Evolutionary conservation across 768 basidiomycete species (phyloP).

Genomic region (Lentinula aciculospora): DNA sequence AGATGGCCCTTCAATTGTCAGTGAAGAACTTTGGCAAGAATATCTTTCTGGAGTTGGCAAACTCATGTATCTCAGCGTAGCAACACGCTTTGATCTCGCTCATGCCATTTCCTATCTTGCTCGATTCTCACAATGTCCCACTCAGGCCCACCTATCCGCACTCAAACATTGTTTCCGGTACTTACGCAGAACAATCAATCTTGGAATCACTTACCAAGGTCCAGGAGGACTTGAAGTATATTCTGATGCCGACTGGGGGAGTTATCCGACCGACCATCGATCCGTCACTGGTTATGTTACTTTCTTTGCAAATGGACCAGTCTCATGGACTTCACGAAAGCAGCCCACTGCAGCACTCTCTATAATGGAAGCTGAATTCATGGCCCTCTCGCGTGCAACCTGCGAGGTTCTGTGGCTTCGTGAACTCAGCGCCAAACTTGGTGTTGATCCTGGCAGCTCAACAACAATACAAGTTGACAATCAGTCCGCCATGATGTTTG

Average conservation of each 20-base stretch:
- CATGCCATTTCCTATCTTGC: conserved; percentile 21
- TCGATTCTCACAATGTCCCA: conserved; percentile 23
- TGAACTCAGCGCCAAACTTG: conserved; percentile 14
- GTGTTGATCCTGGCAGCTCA: background rate
- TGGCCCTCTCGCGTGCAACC: conserved; percentile 19
- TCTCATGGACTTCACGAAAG: conserved; percentile 34
- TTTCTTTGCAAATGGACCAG: conserved; percentile 23
- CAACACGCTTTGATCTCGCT: conserved; percentile 27
- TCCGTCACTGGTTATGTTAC: conserved; percentile 28
- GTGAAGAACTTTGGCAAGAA: conserved; percentile 8
- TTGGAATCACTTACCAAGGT: conserved; percentile 11
- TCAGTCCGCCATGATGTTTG: conserved; percentile 17
- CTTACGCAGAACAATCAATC: conserved; percentile 17
- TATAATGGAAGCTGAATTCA: conserved; percentile 39
- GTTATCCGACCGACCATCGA: conserved; percentile 13
- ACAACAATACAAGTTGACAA: conserved; percentile 23
- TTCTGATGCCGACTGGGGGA: conserved; percentile 24
- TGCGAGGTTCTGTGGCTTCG: conserved; percentile 31
- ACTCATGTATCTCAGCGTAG: conserved; percentile 23
- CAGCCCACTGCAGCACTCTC: conserved; percentile 34
- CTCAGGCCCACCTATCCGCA: conserved; percentile 24
- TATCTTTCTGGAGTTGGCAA: conserved; percentile 21
- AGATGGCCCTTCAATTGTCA: background rate
- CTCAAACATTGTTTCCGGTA: conserved; percentile 29
- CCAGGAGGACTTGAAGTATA: too few relatives aligned